Evolutionary conservation across 768 basidiomycete genomes (phyloP), one percentile per base, ranked within the genome.

Genomic region (Panaeolus cyanescens): DNA sequence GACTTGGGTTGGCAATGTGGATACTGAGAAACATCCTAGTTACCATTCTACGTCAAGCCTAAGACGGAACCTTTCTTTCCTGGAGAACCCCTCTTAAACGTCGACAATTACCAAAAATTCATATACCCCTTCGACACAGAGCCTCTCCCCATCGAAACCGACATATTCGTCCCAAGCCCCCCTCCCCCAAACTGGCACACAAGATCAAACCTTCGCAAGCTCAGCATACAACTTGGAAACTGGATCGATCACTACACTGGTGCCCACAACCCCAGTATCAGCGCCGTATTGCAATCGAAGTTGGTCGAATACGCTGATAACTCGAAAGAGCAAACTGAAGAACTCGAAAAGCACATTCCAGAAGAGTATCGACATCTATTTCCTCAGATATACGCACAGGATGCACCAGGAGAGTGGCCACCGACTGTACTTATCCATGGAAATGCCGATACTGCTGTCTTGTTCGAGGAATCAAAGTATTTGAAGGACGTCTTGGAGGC

Each of bases 181-280:
- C 45, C 45, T 3, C 45, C 45, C 4, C 45, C 45, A n/a, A 28
- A 9, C 4, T 50, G 45, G 45, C 45, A 50, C 12, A n/a, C 30
- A 10, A 9, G 45, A 5, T 50, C 25, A 13, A 30, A 30, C 1
- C 3, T 50, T 4, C 2, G 45, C 15, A 78, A 85, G 4, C 72
- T 89, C 7, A 87, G 84, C 61, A 72, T 87, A 20, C 89, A 91
- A 67, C 75, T 83, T 17, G 89, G 87, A 15, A 69, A 68, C 1
- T 83, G 75, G 50, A 65, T 89, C 1, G 88, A 90, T 70, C 88
- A 88, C 65, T 84, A 81, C 65, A 85, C 86, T 0, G 81, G 79
- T 7, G 66, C 79, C n/a, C 75, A 81, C 56, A 67, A 69, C 2
- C 76, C 78, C 15, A 84, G 85, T 62, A 70, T 89, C n/a, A 88